Base-by-base conservation (phyloP, 2,329 filamentous ascomycete genomes). In the Arthrinium puccinioides region DNA sequence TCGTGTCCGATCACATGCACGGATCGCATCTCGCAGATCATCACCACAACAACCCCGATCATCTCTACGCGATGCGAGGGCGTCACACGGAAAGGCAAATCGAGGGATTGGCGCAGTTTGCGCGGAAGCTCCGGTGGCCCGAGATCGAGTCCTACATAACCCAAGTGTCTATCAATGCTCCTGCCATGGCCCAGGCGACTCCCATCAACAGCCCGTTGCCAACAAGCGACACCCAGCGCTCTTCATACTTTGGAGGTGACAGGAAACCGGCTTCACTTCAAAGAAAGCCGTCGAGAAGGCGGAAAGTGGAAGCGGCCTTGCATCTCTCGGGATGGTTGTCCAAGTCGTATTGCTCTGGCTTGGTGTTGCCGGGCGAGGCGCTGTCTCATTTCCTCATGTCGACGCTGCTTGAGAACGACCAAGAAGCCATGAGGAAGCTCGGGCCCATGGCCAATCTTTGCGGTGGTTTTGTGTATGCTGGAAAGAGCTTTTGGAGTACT, bases 401-500 rank as follows among this genome's bases (percentile, higher is more conserved):
- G 2, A 76, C 79, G 4, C 57, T 84, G 34, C 55, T 84, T 6
- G 80, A 84, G 49, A 79, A 76, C 41, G 79, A 84, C 44, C 62
- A 65, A n/a, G 62, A 69, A 16, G 79, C 77, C 2, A 66, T 83
- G 46, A 55, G 59, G n/a, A 70, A 56, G 32, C 58, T 84, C 8
- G 79, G 79, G 0, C 66, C 74, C 1, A 69, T 76, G 50, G 76
- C 77, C 4, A 79, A 79, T 44, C 57, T 84, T 1, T 79, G 75
- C 29, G 74, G 76, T 13, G 79, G 80, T 0, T 83, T 84, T 44
- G 66, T 81, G 4, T 82, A 82, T 49, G 59, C 56, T 5, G 69
- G 69, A 3, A 79, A 76, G 61, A 83, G 77, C 43, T 84, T 82
- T 53, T 84, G 79, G 79, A 83, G 78, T 56, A 81, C 74, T 2